Evolutionary conservation across 306 rosid species (phyloP), one percentile per base, ranked within the genome.

Genomic region (Gastrolobium bilobum): DNA sequence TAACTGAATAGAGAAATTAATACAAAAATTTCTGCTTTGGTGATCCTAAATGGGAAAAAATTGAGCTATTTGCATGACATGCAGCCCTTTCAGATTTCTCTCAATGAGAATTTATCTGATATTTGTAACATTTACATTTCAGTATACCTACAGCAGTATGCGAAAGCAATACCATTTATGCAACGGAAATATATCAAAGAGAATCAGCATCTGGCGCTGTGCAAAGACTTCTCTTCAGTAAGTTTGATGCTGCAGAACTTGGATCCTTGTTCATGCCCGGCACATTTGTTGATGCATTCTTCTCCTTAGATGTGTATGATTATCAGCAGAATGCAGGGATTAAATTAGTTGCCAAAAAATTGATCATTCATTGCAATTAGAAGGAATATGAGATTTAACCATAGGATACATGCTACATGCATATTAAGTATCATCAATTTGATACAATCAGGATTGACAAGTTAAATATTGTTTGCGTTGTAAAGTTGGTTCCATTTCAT

Each of bases 271-370:
- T 96, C 83, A 74, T 71, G 40, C 88, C 89, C 1, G 97, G 94
- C 71, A 85, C 84, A 68, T 83, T 80, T 59, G 69, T 96, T 52
- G 99, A 96, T 85, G 94, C 96, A 40, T 81, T 85, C 79, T 90
- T 96, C 84, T 90, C 97, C 80, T 84, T 96, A 79, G 96, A 93
- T 76, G 79, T 83, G 8, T 96, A 96, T 35, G 96, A 96, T 75
- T 91, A 85, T 87, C 92, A 84, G 79, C 96, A 93, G 85, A 85
- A 79, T 71, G 98, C 99, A 63, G 99, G 98, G 84, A 87, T 96
- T 71, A 86, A 85, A 44, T 75, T 96, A 90, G 93, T 93, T 80
- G 90, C 97, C 34, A 88, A 89, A 71, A 93, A 89, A 82, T 73
- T 96, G 96, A 87, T 86, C 51, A 89, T 96, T 80, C 89, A 87